Conservation (phyloP, 148 eudicot genomes). For the Cornus kousa region DNA sequence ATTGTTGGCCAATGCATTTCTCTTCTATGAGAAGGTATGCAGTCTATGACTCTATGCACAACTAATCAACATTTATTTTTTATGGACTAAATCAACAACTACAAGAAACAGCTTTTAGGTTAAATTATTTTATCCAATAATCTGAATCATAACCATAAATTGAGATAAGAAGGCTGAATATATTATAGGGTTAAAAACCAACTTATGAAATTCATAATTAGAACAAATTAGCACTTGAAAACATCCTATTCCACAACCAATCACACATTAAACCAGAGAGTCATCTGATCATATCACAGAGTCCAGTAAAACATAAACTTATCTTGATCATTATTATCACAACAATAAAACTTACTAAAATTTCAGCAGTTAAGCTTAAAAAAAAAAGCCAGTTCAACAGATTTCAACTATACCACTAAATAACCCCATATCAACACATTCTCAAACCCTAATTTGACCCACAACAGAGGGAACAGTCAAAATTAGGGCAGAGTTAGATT, state of each 20-base stretch:
- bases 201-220: too few relatives aligned
- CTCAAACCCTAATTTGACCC: constrained; percentile 9
- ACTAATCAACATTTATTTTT: too few relatives aligned
- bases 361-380: neutral
- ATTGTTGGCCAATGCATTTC: too few relatives aligned
- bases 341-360: too few relatives aligned
- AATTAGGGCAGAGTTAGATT: neutral
- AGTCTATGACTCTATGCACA: too few relatives aligned
- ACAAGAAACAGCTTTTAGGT: too few relatives aligned
- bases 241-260: neutral
- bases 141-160: too few relatives aligned
- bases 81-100: too few relatives aligned
- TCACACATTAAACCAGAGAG: neutral
- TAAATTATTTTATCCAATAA: too few relatives aligned
- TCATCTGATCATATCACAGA: neutral
- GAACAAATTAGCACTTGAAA: too few relatives aligned
- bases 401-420: neutral
- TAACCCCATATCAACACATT: neutral
- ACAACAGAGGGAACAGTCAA: neutral
- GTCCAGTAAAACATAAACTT: neutral
- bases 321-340: neutral
- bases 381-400: neutral
- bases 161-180: neutral
- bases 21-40: too few relatives aligned
- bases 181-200: neutral